These are phyloP conservation scores for Pseudotsuga menziesii DNA, from an alignment of 75 land plant genomes.

Conservation along the genomic window DNA sequence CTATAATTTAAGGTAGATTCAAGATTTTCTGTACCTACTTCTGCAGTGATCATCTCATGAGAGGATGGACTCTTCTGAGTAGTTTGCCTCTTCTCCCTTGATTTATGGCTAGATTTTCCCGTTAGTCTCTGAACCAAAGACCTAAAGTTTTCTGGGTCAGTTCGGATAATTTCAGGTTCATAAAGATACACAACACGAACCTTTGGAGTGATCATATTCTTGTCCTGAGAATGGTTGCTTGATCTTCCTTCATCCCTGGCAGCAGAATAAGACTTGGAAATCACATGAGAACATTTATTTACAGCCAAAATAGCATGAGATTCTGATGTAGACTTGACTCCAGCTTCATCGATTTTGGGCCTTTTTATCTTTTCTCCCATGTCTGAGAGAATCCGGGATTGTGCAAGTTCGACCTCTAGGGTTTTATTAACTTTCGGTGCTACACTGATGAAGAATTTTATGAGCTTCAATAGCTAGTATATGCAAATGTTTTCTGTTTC, in stretches of 20 bases:
- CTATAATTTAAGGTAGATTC: background rate
- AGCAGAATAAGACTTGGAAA: background rate
- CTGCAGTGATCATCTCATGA: no score
- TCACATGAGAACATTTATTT: background rate
- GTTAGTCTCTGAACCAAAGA: conserved; percentile 37
- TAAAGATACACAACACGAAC: conserved; percentile 23
- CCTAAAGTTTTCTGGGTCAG: conserved; percentile 31
- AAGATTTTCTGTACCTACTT: background rate
- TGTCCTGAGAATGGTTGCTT: background rate
- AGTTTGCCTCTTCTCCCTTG: background rate
- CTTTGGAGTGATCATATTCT: conserved; percentile 3
- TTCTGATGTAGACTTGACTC: background rate
- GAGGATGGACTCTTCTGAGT: no score
- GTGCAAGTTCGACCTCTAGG: no score
- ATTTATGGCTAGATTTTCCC: conserved; percentile 15
- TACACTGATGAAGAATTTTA: background rate
- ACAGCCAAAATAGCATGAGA: background rate
- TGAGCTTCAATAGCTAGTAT: no score
- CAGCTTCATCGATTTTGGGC: background rate
- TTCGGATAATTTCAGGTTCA: conserved; percentile 32
- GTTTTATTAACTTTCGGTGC: background rate
- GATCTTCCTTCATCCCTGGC: background rate
- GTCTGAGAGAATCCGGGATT: no score
- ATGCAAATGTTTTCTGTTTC: no score
- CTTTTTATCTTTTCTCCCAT: background rate